phyloP scores from a whole-genome alignment of 1,139 yeast species.

The Zygoascus meyerae region DNA sequence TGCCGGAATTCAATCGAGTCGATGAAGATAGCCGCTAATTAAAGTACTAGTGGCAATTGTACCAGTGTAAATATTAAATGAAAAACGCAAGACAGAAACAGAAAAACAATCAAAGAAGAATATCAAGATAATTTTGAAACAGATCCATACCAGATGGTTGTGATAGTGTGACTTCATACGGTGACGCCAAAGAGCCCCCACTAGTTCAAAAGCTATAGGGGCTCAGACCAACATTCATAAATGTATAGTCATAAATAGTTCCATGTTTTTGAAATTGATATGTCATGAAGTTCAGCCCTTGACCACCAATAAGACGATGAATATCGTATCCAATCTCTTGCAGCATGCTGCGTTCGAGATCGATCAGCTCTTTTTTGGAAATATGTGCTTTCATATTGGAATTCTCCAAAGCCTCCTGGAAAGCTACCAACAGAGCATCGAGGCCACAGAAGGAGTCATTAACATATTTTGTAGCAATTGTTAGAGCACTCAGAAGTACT shows the following conservation, averaged over 20 bases:
- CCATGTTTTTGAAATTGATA: slow-evolving; percentile 14
- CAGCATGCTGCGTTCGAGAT: slow-evolving; percentile 15
- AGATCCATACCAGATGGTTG: no score
- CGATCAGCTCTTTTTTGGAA: slow-evolving; percentile 10
- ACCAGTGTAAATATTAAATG: background rate
- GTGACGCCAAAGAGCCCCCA: no score
- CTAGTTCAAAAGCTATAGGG: background rate
- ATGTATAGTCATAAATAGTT: slow-evolving; percentile 11
- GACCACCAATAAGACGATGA: slow-evolving; percentile 12
- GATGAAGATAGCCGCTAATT: background rate
- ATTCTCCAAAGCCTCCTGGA: slow-evolving; percentile 10
- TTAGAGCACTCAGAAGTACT: slow-evolving; percentile 15
- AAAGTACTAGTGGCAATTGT: background rate
- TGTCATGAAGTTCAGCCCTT: slow-evolving; percentile 14
- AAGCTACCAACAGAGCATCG: slow-evolving; percentile 5
- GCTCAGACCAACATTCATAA: background rate
- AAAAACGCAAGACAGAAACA: background rate
- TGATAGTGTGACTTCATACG: no score
- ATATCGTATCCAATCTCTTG: slow-evolving; percentile 17
- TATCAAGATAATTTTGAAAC: no score
- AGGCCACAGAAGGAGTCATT: slow-evolving; percentile 13
- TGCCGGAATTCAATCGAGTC: slow-evolving; percentile 23
- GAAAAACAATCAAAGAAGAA: background rate
- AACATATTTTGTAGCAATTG: slow-evolving; percentile 16
- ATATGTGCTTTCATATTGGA: slow-evolving; percentile 9